Conservation (phyloP, 2,329 filamentous ascomycete species). For the Ampelomyces quisqualis region DNA sequence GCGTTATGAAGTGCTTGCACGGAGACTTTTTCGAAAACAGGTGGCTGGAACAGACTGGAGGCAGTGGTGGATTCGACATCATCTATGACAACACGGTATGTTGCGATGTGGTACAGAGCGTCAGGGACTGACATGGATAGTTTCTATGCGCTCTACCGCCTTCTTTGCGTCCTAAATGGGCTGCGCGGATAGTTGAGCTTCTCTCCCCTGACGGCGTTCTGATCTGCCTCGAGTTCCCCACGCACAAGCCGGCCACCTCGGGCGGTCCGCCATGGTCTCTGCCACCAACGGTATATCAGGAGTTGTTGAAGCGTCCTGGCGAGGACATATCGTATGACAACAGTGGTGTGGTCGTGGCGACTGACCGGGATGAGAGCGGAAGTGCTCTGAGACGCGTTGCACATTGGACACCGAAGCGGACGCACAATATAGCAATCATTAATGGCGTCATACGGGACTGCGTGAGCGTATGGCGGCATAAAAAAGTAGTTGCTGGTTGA, state of each 20-base stretch:
- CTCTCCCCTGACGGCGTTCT: slow-evolving; percentile 55
- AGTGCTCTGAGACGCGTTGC: slow-evolving; percentile 49
- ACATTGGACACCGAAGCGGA: slow-evolving; percentile 58
- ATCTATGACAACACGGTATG: slow-evolving; percentile 65
- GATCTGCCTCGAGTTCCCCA: slow-evolving; percentile 75
- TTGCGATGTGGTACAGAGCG: slow-evolving; percentile 1
- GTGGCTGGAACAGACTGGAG: slow-evolving; percentile 51
- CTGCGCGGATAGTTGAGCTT: slow-evolving; percentile 56
- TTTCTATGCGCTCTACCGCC: slow-evolving; percentile 63
- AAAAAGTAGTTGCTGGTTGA: no score
- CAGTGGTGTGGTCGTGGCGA: slow-evolving; percentile 52
- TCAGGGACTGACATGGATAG: slow-evolving; percentile 33
- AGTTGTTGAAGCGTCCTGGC: slow-evolving; percentile 70
- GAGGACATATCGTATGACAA: slow-evolving; percentile 63
- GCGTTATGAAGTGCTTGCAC: slow-evolving; percentile 57
- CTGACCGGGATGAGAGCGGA: slow-evolving; percentile 48
- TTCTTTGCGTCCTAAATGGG: slow-evolving; percentile 58
- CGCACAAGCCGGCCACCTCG: slow-evolving; percentile 64
- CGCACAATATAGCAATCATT: slow-evolving; percentile 52
- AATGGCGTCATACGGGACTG: slow-evolving; percentile 54
- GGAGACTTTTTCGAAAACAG: slow-evolving; percentile 68
- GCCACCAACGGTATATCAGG: slow-evolving; percentile 68
- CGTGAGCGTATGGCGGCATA: slow-evolving; percentile 52
- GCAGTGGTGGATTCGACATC: slow-evolving; percentile 60
- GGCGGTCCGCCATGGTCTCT: slow-evolving; percentile 74